Percentiles rank a stretch among this genome's conserved stretches.
Evolutionary conservation across 768 basidiomycete species (phyloP).

Genomic region (Porphyrellus cyaneotinctus): DNA sequence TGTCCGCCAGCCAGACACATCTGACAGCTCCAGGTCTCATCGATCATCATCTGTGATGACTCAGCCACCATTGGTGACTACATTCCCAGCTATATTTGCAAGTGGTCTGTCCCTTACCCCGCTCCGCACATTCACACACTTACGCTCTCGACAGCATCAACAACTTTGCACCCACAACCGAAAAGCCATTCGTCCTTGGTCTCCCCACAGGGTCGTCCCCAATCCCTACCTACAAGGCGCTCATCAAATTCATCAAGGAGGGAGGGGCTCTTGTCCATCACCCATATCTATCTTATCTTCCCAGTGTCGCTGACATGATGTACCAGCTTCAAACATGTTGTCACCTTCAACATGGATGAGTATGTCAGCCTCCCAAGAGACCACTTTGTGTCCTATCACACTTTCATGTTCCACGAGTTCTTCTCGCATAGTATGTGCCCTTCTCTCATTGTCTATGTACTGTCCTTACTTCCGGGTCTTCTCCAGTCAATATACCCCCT

Average conservation of each 20-base stretch:
- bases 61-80: conserved; percentile 69
- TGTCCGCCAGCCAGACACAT: not conserved
- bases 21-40: conserved; percentile 54
- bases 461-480: conserved; percentile 6
- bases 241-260: conserved; percentile 72
- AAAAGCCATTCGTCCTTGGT: conserved; percentile 80
- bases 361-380: conserved; percentile 80
- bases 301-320: not conserved
- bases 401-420: conserved; percentile 92
- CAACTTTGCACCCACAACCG: conserved; percentile 68
- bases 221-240: conserved; percentile 81
- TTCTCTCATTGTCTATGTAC: not conserved
- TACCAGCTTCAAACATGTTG: conserved; percentile 71
- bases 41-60: conserved; percentile 79
- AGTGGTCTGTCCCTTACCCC: conserved; percentile 45
- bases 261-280: conserved; percentile 69
- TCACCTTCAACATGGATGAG: conserved; percentile 95
- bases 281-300: not conserved
- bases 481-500: conserved; percentile 70
- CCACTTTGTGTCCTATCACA: conserved; percentile 86
- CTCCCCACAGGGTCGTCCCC: conserved; percentile 88
- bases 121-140: not conserved
- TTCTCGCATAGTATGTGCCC: conserved; percentile 69
- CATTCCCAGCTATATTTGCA: conserved; percentile 74
- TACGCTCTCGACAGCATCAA: conserved; percentile 69